Percentiles rank a stretch among this genome's conserved stretches.
phyloP scores from a whole-genome alignment of 306 rosid genomes.

The Geum urbanum region DNA sequence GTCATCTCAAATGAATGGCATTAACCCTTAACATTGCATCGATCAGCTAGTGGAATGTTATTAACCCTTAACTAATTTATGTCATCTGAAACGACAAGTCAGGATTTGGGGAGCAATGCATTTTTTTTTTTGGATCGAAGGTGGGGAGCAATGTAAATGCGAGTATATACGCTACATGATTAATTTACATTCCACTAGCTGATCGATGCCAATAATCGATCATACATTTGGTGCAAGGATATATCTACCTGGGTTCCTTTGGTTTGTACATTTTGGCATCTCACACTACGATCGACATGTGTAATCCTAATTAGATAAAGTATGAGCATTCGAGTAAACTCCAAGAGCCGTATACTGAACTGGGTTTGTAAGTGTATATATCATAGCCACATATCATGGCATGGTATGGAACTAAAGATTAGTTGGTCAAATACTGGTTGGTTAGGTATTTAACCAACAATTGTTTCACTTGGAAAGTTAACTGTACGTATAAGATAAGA shows the following conservation, averaged over 20 bases:
- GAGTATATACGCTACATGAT: too few species aligned
- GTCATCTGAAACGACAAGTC: too few species aligned
- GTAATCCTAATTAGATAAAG: not conserved
- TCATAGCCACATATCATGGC: not conserved
- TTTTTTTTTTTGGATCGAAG: too few species aligned
- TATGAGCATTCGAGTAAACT: not conserved
- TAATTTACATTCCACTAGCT: too few species aligned
- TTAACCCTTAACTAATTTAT: too few species aligned
- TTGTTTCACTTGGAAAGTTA: slow-evolving; percentile 5
- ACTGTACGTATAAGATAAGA: not conserved
- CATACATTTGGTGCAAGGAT: too few species aligned
- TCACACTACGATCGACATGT: slow-evolving; percentile 1
- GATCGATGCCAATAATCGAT: too few species aligned
- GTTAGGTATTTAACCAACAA: not conserved
- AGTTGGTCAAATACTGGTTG: not conserved
- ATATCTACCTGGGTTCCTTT: not conserved
- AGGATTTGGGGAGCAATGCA: too few species aligned
- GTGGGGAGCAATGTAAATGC: too few species aligned
- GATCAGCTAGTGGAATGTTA: too few species aligned
- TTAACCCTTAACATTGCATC: too few species aligned
- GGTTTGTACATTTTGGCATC: slow-evolving; percentile 9
- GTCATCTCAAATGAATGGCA: too few species aligned
- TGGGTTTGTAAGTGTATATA: not conserved
- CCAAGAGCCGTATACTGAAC: not conserved
- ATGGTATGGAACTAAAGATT: not conserved